Evolutionary conservation across 164 flowering plant genomes (phyloP).

Genomic region (Stephania yunnanensis): DNA sequence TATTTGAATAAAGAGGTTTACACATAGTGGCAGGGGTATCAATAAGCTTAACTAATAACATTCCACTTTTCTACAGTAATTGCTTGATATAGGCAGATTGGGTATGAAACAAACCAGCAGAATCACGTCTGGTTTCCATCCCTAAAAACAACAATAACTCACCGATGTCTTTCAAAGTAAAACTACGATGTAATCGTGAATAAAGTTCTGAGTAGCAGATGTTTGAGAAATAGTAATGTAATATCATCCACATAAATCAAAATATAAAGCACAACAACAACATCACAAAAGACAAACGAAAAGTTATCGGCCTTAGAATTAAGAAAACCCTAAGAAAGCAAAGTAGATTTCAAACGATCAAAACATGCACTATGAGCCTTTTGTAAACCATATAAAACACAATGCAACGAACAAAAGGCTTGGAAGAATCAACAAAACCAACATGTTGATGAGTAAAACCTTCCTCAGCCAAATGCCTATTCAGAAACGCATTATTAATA

Average conservation of each 20-base stretch:
- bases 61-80: background rate
- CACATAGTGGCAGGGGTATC: background rate
- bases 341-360: background rate
- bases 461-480: background rate
- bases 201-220: background rate
- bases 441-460: background rate
- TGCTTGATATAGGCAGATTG: background rate
- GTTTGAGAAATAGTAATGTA: background rate
- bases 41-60: background rate
- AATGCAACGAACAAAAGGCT: background rate
- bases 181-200: background rate
- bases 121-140: background rate
- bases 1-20: background rate
- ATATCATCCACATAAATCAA: background rate
- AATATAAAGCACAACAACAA: background rate
- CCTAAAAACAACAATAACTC: background rate
- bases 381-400: background rate
- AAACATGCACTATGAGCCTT: background rate
- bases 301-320: background rate
- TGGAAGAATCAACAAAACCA: background rate
- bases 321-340: background rate
- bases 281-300: background rate
- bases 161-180: background rate
- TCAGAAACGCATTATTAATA: background rate
- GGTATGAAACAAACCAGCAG: background rate